Evolutionary conservation across 176 grass and related monocot genomes (phyloP).

Genomic region (Carex scoparia): DNA sequence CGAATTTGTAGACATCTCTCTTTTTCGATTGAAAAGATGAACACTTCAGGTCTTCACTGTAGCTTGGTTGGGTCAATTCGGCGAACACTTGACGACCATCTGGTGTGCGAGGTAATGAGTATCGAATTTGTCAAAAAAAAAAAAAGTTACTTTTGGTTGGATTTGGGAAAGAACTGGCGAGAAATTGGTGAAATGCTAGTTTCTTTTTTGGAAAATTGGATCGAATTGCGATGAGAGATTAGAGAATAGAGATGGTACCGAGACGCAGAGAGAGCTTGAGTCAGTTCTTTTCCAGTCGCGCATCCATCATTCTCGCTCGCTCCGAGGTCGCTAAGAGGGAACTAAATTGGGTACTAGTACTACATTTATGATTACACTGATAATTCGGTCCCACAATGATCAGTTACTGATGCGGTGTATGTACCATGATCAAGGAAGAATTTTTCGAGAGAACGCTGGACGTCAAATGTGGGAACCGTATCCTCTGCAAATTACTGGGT

Average conservation of each 20-base stretch:
- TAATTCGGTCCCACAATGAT: not conserved
- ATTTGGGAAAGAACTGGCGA: not conserved
- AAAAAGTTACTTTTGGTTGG: not conserved
- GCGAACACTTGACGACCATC: conserved; percentile 4
- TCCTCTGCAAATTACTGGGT: too few relatives aligned
- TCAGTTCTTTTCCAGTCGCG: not conserved
- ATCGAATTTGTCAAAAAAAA: not conserved
- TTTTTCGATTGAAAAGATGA: not conserved
- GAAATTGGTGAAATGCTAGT: not conserved
- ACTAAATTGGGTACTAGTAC: not conserved
- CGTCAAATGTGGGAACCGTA: not conserved
- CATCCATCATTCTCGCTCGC: not conserved
- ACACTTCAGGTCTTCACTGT: not conserved
- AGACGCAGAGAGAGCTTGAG: not conserved
- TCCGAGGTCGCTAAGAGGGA: not conserved
- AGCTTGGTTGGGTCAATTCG: conserved; percentile 2
- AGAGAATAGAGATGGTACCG: not conserved
- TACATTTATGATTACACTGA: not conserved
- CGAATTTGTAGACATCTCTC: conserved; percentile 1
- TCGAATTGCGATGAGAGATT: not conserved
- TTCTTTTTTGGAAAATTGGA: not conserved
- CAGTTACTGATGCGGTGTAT: not conserved
- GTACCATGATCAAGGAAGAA: not conserved
- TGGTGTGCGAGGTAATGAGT: not conserved
- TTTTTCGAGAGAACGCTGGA: not conserved